Percentiles rank a stretch among this genome's conserved stretches.
These are phyloP conservation scores for Boletellus ananas DNA, from an alignment of 768 basidiomycete genomes.

Conservation along the genomic window DNA sequence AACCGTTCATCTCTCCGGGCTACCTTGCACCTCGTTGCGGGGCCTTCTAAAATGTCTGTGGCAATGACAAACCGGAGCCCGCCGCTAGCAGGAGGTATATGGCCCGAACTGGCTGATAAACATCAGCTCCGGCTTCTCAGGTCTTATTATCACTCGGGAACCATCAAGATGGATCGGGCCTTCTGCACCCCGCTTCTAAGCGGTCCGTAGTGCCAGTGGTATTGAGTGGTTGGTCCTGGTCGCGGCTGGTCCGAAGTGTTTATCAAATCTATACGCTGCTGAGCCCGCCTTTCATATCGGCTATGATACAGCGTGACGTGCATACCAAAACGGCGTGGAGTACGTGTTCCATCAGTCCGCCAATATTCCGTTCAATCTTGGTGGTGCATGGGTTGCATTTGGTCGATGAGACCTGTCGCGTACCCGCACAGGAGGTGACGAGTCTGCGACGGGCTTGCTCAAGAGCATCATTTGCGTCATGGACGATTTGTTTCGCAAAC, in stretches of 20 bases:
- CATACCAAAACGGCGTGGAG: conserved; percentile 6
- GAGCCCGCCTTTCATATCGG: background rate
- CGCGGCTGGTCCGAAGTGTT: background rate
- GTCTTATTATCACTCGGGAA: conserved; percentile 10
- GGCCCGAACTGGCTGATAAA: background rate
- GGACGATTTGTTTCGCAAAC: background rate
- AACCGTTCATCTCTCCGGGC: conserved; percentile 1
- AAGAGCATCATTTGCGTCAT: background rate
- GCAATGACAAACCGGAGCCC: conserved; percentile 10
- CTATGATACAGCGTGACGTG: conserved; percentile 4
- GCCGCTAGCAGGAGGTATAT: background rate
- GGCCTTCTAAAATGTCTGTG: conserved; percentile 4
- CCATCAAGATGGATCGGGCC: conserved; percentile 3
- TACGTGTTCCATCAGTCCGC: background rate
- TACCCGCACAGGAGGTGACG: background rate
- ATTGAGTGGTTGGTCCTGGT: background rate
- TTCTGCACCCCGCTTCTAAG: background rate
- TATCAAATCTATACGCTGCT: background rate
- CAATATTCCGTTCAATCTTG: background rate
- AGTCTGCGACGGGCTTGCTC: background rate
- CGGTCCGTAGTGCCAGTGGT: background rate
- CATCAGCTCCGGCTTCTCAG: conserved; percentile 7
- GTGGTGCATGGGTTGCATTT: background rate
- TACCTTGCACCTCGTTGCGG: conserved; percentile 8
- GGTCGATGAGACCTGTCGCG: background rate